Base-by-base conservation (phyloP, 2,329 filamentous ascomycete genomes). In the Pseudocercospora macadamiae region DNA sequence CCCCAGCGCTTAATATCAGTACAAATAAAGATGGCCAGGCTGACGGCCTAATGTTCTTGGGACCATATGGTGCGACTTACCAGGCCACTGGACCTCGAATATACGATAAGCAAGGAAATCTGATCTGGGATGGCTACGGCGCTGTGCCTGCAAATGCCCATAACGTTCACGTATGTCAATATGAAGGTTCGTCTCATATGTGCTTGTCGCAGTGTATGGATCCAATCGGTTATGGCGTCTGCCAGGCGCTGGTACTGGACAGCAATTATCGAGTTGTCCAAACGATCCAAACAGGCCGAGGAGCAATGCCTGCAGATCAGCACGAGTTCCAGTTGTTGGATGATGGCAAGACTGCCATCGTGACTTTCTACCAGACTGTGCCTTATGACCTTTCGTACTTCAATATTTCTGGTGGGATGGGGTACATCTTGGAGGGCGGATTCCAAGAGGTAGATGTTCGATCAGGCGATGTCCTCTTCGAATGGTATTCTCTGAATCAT, bases 231-330 rank as follows among this genome's bases (percentile, higher is more conserved):
- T 80, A 79, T 57, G 78, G 73, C 12, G 71, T 75, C 36, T 78
- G 79, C 9, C 75, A 78, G 67, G 77, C 74, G 16, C 66, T 80
- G 8, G 79, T 81, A 53, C 72, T 80, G 70, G 75, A 81, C 64
- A 73, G 71, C 37, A 70, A 72, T 32, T 80, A 80, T 65, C 73
- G 74, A 34, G 74, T 77, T 44, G 77, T 79, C 23, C 72, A 74
- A 47, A 77, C 77, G 0, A 74, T 79, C 9, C 57, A 64, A 18
- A 62, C 64, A n/a, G 64, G 59, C 45, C 25, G 52, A 28, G 39
- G n/a, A 45, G 63, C 12, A 53, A 63, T 45, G 37, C 52, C 37
- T 19, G 47, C 26, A 9, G 47, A 49, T 9, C 25, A 30, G 47
- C 47, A 49, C 21, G 47, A 49, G 26, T 49, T 49, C 26, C 47